Evolutionary conservation across 2,329 filamentous ascomycete species (phyloP), one percentile per base, ranked within the genome.

Genomic region (Colletotrichum coccodes): DNA sequence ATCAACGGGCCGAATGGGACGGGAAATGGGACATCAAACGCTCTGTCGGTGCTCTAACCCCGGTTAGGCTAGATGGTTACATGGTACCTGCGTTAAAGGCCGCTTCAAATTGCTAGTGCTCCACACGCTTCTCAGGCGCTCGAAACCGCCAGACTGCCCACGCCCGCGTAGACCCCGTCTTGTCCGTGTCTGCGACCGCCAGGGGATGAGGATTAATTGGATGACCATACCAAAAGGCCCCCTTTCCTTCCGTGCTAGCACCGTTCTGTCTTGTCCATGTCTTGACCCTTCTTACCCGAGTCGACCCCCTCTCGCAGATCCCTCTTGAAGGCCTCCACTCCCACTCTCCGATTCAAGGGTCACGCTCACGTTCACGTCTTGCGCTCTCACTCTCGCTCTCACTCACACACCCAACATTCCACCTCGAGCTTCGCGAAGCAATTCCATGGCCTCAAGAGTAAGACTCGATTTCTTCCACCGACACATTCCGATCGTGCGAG

Each of bases 241-340:
- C 59, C 49, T 36, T 59, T 57, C 50, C 36, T 46, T 50, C 44
- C 44, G n/a, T 53, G 42, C 34, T 60, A 57, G 18, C 18, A 38
- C 9, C 34, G 53, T 53, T 53, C 28, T n/a, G 58, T 54, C 64
- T 30, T 62, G 64, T 18, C 44, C 23, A 32, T 62, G 38, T 44
- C 54, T 38, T 44, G 47, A 40, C 47, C 49, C 40, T 49, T 23
- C 14, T 26, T 52, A 32, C 16, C 30, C 47, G 32, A 30, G 47
- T n/a, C n/a, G 23, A 34, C 36, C 47, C 52, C 36, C 47, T 44
- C 66, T 54, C 14, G 56, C 54, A 36, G 66, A 66, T 69, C 66
- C 49, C 66, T 69, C 66, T 66, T 69, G 26, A 69, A 66, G 61
- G 44, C 64, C 60, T 68, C 64, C 64, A 64, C 64, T 68, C 59